A percentile compares a stretch with the other conserved stretches of the same genome.
These are phyloP conservation scores for Bombardia bombarda DNA, from an alignment of 495 filamentous ascomycete genomes.

Conservation along the genomic window DNA sequence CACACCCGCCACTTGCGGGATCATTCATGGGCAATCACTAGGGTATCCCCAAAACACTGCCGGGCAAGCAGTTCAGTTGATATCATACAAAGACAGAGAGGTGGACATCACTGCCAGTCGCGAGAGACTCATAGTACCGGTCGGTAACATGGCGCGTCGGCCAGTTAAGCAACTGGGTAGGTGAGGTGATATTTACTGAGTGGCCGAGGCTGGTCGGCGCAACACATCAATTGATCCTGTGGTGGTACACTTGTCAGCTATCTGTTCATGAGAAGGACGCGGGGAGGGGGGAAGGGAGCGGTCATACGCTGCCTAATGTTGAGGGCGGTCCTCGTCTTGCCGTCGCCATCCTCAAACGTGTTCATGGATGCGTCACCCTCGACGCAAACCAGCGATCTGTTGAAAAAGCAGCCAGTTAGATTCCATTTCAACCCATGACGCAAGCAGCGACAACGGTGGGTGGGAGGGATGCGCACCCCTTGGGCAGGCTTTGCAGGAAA, in stretches of 20 bases:
- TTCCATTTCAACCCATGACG: not conserved
- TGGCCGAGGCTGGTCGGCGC: no score
- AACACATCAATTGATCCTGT: constrained; percentile 42
- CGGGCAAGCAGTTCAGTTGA: no score
- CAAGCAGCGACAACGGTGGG: no score
- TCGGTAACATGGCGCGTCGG: no score
- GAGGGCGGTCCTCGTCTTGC: constrained; percentile 45
- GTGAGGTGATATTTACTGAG: no score
- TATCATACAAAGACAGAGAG: no score
- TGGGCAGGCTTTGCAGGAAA: constrained; percentile 55
- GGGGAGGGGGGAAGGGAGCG: not conserved
- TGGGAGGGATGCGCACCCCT: constrained; percentile 72
- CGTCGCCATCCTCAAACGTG: constrained; percentile 54
- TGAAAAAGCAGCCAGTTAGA: not conserved
- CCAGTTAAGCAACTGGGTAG: no score
- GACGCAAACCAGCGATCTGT: constrained; percentile 59
- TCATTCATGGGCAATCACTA: no score
- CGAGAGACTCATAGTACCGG: no score
- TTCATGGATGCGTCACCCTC: constrained; percentile 64
- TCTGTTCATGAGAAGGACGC: not conserved
- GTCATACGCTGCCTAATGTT: constrained; percentile 68
- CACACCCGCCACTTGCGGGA: no score
- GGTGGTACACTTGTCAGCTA: constrained; percentile 2
- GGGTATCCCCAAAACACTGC: no score
- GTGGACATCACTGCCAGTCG: no score